Evolutionary conservation across 2,329 filamentous ascomycete genomes (phyloP).

Genomic region (Cercospora zeina): DNA sequence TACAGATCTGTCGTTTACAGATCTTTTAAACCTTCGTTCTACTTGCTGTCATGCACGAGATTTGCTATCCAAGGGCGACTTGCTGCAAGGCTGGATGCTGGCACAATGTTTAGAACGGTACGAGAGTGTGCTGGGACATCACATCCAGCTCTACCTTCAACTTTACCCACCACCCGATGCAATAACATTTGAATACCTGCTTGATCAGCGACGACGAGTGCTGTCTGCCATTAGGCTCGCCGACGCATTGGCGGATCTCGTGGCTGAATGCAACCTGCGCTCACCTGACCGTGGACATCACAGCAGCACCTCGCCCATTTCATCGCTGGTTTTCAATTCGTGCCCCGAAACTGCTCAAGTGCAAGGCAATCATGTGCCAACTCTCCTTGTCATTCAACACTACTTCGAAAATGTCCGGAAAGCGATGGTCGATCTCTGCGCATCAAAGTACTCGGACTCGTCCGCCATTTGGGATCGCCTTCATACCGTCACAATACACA

Average conservation of each 20-base stretch:
- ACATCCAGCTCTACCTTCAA: constrained; percentile 11
- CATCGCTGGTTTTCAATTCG: constrained; percentile 4
- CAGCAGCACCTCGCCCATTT: background rate
- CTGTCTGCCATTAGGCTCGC: background rate
- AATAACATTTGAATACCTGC: constrained; percentile 11
- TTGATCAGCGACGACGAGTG: constrained; percentile 12
- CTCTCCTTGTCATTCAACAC: constrained; percentile 17
- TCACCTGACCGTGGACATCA: constrained; percentile 11
- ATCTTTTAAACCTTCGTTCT: constrained; percentile 5
- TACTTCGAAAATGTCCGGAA: constrained; percentile 12
- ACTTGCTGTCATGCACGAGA: constrained; percentile 7
- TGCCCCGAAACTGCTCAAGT: constrained; percentile 8
- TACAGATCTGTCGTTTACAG: constrained; percentile 2
- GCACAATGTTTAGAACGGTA: background rate
- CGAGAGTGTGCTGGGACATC: background rate
- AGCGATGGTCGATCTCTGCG: background rate
- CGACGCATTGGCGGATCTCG: background rate
- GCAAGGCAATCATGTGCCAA: constrained; percentile 3
- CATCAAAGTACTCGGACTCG: background rate
- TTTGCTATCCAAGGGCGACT: constrained; percentile 8
- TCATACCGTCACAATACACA: background rate
- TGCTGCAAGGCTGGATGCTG: constrained; percentile 14
- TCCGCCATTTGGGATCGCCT: background rate
- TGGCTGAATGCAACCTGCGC: constrained; percentile 5
- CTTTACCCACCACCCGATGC: constrained; percentile 16